A percentile compares a stretch with the other conserved stretches of the same genome.
Evolutionary conservation across 2,329 filamentous ascomycete species (phyloP).

Genomic region (Penicillium sp.): DNA sequence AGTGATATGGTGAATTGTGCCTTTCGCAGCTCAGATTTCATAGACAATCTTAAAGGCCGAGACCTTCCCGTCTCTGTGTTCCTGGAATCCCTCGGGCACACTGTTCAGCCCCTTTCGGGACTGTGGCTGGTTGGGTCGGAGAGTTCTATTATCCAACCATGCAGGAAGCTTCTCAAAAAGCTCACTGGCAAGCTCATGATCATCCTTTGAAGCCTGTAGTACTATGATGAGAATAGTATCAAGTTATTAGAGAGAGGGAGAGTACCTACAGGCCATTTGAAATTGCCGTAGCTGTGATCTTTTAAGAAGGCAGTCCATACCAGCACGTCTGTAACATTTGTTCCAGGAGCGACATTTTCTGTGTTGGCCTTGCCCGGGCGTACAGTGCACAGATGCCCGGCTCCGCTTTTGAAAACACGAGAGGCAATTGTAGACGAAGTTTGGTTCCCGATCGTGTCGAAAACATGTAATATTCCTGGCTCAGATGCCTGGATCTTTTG

Average conservation of each 20-base stretch:
- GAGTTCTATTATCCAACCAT: conserved; percentile 36
- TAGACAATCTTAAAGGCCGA: conserved; percentile 48
- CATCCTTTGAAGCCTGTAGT: conserved; percentile 36
- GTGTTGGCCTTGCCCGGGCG: conserved; percentile 46
- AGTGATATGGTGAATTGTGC: no score
- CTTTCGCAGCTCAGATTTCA: conserved; percentile 13
- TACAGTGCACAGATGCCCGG: conserved; percentile 45
- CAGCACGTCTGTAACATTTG: conserved; percentile 45
- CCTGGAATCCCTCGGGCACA: conserved; percentile 41
- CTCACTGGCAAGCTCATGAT: conserved; percentile 43
- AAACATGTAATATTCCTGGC: conserved; percentile 40
- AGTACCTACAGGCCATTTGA: conserved; percentile 41
- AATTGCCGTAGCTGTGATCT: conserved; percentile 35
- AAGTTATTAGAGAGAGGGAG: conserved; percentile 22
- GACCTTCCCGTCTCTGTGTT: conserved; percentile 43
- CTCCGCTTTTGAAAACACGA: conserved; percentile 28
- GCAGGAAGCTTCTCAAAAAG: conserved; percentile 42
- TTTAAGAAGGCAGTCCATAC: conserved; percentile 50
- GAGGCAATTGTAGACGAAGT: conserved; percentile 40
- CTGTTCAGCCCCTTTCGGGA: conserved; percentile 36
- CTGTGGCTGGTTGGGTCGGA: conserved; percentile 40
- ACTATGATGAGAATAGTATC: conserved; percentile 20
- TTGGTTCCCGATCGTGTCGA: conserved; percentile 49
- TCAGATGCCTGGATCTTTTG: conserved; percentile 37
- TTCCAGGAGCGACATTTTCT: conserved; percentile 35